Conservation (phyloP, 1,139 yeast genomes). For the Taiozyma onychis region DNA sequence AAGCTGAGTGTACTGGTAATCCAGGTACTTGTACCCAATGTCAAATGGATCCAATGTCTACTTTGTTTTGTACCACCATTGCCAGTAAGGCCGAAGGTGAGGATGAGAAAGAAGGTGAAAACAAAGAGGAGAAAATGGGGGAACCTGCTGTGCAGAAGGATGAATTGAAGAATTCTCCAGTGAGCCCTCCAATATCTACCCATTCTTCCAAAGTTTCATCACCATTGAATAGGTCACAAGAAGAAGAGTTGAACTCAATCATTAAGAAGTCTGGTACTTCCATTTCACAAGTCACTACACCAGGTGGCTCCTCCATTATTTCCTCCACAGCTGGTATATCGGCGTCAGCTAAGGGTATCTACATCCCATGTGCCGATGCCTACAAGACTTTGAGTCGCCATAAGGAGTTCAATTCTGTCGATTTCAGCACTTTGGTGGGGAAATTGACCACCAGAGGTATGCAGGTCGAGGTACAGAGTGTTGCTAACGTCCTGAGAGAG, state of each 20-base stretch:
- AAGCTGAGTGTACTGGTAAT: conserved; percentile 58
- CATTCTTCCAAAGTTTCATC: conserved; percentile 23
- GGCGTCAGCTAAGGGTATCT: conserved; percentile 38
- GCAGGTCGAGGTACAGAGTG: conserved; percentile 85
- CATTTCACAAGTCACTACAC: conserved; percentile 6
- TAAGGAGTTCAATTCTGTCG: conserved; percentile 66
- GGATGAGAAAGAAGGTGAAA: conserved; percentile 10
- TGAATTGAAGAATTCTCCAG: conserved; percentile 18
- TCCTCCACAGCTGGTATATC: background rate
- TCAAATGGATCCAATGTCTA: conserved; percentile 82
- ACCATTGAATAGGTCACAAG: conserved; percentile 15
- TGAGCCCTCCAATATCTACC: conserved; percentile 21
- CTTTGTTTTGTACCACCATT: conserved; percentile 79
- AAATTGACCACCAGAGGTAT: conserved; percentile 75
- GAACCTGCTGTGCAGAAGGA: background rate
- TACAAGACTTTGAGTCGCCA: conserved; percentile 80
- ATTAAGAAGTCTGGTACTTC: conserved; percentile 6
- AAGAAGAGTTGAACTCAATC: conserved; percentile 20
- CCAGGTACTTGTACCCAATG: conserved; percentile 89
- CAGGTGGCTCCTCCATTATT: conserved; percentile 5
- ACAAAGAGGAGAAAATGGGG: conserved; percentile 1
- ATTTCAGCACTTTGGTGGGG: conserved; percentile 68
- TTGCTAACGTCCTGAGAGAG: conserved; percentile 76
- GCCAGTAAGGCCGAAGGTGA: conserved; percentile 45
- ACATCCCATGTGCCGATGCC: conserved; percentile 85